phyloP scores from a whole-genome alignment of 495 filamentous ascomycete species.

The Aspergillus affinis region DNA sequence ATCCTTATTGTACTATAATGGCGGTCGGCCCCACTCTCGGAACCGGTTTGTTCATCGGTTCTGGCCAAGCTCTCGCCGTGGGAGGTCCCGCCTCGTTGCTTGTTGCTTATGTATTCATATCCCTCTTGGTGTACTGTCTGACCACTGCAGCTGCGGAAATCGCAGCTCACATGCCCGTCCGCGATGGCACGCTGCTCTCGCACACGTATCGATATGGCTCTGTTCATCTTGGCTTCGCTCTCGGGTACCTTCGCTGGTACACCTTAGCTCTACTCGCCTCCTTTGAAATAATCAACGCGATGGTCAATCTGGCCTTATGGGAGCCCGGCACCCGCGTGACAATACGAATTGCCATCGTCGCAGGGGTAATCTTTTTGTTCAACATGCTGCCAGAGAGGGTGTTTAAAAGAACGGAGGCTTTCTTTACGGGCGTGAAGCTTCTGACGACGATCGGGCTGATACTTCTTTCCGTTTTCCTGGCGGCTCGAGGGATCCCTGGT shows the following conservation, averaged over 20 bases:
- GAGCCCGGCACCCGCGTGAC: slow-evolving; percentile 56
- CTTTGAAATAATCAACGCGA: slow-evolving; percentile 77
- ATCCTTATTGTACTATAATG: slow-evolving; percentile 28
- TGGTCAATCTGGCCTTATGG: slow-evolving; percentile 83
- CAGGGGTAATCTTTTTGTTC: slow-evolving; percentile 63
- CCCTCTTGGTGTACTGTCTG: slow-evolving; percentile 58
- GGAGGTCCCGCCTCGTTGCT: slow-evolving; percentile 44
- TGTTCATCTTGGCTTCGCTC: slow-evolving; percentile 51
- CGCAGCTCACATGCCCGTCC: slow-evolving; percentile 57
- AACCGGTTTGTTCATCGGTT: slow-evolving; percentile 41
- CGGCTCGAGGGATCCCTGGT: slow-evolving; percentile 65
- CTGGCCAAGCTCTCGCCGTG: slow-evolving; percentile 40
- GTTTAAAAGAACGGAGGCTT: slow-evolving; percentile 77
- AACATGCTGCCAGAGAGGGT: slow-evolving; percentile 78
- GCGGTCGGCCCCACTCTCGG: slow-evolving; percentile 39
- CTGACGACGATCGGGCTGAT: slow-evolving; percentile 73
- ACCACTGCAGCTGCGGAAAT: slow-evolving; percentile 63
- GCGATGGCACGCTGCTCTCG: slow-evolving; percentile 54
- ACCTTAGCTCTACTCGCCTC: slow-evolving; percentile 65
- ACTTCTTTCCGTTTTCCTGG: slow-evolving; percentile 64
- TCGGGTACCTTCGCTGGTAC: slow-evolving; percentile 62
- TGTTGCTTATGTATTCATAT: slow-evolving; percentile 44
- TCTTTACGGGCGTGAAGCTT: slow-evolving; percentile 78
- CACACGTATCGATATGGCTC: slow-evolving; percentile 56
- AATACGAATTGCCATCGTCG: slow-evolving; percentile 71